Evolutionary conservation across 257 asterid genomes (phyloP), one percentile per base, ranked within the genome.

Genomic region (Nicotiana knightiana): DNA sequence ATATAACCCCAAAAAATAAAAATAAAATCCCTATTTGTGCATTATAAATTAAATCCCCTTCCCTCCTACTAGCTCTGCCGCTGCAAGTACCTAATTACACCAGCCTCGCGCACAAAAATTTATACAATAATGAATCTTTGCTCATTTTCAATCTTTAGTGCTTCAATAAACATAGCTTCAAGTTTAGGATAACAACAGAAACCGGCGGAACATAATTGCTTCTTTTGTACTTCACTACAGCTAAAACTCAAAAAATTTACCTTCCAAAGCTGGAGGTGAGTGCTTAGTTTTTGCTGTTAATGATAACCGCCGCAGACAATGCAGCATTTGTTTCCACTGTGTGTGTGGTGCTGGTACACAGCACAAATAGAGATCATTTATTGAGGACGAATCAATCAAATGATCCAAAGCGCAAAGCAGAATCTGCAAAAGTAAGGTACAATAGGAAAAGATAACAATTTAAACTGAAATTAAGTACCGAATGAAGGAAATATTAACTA

Each of bases 241-340:
- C 26, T 57, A 6, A 57, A 43, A 57, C 32, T 64, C 24, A 78
- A 39, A 82, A 84, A 86, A 4, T 16, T 70, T 83, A 94, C 97
- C 97, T 85, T 86, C 91, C 6, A 89, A 89, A 84, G 86, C 80
- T 79, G 97, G 88, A 82, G 96, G 88, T 32, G 97, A 91, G 58
- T 81, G 66, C 80, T 77, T 88, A 12, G 92, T 64, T 53, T 85
- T 61, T 64, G 90, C 82, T 46, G 90, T 66, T 16, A 87, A 78
- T 37, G 92, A 83, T 70, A 75, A 82, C 70, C 85, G 83, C 84
- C 87, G 87, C 80, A 87, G 84, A 84, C 96, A 88, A 76, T 89
- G 85, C 76, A 93, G 85, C 91, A 93, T 89, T 82, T 86, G 85
- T 64, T 86, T 85, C 82, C 76, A 84, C 84, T 82, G 78, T 79